These are phyloP conservation scores for Nematocida homosporus DNA, from an alignment of 371 early-diverging fungal genomes.

Conservation along the genomic window DNA sequence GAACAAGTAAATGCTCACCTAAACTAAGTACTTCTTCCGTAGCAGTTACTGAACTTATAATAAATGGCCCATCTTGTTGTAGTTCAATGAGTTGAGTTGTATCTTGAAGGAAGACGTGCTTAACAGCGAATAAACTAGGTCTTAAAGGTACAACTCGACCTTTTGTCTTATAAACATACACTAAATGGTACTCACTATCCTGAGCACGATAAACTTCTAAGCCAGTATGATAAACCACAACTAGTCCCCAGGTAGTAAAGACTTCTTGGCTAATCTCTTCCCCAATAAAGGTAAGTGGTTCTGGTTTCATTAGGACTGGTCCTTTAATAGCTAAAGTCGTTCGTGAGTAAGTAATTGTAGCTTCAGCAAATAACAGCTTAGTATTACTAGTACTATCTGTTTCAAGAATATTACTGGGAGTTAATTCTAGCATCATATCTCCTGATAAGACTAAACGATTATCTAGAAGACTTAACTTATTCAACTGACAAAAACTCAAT, in stretches of 20 bases:
- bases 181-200: conserved; percentile 12
- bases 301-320: conserved; percentile 42
- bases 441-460: background rate
- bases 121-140: background rate
- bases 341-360: background rate
- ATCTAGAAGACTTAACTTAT: background rate
- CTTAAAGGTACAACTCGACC: background rate
- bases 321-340: background rate
- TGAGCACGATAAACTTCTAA: conserved; percentile 37
- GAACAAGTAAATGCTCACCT: background rate
- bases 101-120: conserved; percentile 15
- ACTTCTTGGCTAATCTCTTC: conserved; percentile 18
- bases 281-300: conserved; percentile 36
- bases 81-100: conserved; percentile 18
- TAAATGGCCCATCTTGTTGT: background rate
- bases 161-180: conserved; percentile 28
- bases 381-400: background rate
- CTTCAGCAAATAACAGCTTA: conserved; percentile 1
- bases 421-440: background rate
- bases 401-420: background rate
- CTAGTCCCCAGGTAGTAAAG: conserved; percentile 43
- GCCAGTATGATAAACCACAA: conserved; percentile 32
- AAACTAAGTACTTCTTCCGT: background rate
- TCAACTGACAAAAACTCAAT: background rate
- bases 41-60: background rate